These are phyloP conservation scores for Leccinum truebloodii DNA, from an alignment of 768 basidiomycete genomes.

Conservation along the genomic window DNA sequence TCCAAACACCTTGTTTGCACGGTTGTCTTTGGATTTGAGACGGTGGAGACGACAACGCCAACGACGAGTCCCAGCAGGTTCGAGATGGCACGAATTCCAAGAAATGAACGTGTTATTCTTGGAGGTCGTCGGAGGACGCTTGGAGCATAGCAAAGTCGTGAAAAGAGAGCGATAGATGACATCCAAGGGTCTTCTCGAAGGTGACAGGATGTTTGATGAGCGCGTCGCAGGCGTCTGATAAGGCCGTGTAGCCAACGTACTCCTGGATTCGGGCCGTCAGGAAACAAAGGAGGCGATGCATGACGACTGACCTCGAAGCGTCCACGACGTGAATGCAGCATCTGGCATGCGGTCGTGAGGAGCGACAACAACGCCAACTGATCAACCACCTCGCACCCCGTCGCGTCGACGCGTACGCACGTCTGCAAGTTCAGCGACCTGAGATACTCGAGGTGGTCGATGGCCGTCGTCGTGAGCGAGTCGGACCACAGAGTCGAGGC, in stretches of 20 bases:
- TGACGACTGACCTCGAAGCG: slow-evolving; percentile 49
- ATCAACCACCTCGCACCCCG: slow-evolving; percentile 85
- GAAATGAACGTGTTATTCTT: slow-evolving; percentile 43
- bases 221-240: slow-evolving; percentile 57
- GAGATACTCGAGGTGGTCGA: slow-evolving; percentile 65
- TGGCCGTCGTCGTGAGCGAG: slow-evolving; percentile 55
- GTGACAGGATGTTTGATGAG: slow-evolving; percentile 52
- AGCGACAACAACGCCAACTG: slow-evolving; percentile 66
- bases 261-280: slow-evolving; percentile 14
- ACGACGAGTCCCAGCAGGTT: too few relatives aligned
- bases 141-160: slow-evolving; percentile 60
- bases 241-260: slow-evolving; percentile 62
- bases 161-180: slow-evolving; percentile 66
- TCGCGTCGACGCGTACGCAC: slow-evolving; percentile 65
- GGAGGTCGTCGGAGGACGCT: slow-evolving; percentile 38
- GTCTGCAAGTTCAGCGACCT: slow-evolving; percentile 64
- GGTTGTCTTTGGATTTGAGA: too few relatives aligned
- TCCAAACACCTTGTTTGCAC: too few relatives aligned
- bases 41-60: too few relatives aligned
- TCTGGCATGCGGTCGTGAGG: slow-evolving; percentile 59
- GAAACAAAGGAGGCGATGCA: slow-evolving; percentile 17
- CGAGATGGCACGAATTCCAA: slow-evolving; percentile 39
- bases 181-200: slow-evolving; percentile 59
- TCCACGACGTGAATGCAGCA: slow-evolving; percentile 49
- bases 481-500: slow-evolving; percentile 49